phyloP scores from a whole-genome alignment of 176 grass and related monocot genomes.

The Musa schizocarpa region DNA sequence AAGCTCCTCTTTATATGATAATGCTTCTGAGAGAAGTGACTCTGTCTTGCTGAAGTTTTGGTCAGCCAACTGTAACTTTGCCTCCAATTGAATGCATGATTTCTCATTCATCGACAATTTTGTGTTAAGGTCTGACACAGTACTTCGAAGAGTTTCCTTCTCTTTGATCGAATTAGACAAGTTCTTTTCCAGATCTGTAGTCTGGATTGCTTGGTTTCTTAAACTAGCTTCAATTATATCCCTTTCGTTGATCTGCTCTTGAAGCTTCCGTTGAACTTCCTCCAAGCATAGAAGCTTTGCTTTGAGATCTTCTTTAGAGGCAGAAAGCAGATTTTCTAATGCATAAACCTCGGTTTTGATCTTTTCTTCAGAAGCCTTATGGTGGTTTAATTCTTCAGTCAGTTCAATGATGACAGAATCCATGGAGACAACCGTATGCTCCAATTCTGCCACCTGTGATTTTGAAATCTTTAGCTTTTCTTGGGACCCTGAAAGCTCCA shows the following conservation, averaged over 20 bases:
- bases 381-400: not conserved
- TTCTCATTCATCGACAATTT: slow-evolving; percentile 47
- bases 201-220: not conserved
- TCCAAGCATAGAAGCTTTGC: not conserved
- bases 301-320: not conserved
- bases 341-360: not conserved
- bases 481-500: too few relatives aligned
- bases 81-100: slow-evolving; percentile 13
- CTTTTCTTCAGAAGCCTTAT: slow-evolving; percentile 1
- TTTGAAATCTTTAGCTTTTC: slow-evolving; percentile 43
- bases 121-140: slow-evolving; percentile 39
- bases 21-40: slow-evolving; percentile 52
- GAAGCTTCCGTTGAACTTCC: not conserved
- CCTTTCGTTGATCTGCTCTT: not conserved
- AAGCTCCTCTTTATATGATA: slow-evolving; percentile 60
- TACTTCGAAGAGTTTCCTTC: slow-evolving; percentile 45
- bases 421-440: not conserved
- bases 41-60: slow-evolving; percentile 38
- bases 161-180: slow-evolving; percentile 34
- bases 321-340: slow-evolving; percentile 7
- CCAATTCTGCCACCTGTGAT: not conserved
- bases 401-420: not conserved
- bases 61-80: slow-evolving; percentile 33
- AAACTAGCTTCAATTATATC: not conserved
- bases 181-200: not conserved